Evolutionary conservation across 768 basidiomycete genomes (phyloP).

Genomic region (Porphyrellus cyaneotinctus): DNA sequence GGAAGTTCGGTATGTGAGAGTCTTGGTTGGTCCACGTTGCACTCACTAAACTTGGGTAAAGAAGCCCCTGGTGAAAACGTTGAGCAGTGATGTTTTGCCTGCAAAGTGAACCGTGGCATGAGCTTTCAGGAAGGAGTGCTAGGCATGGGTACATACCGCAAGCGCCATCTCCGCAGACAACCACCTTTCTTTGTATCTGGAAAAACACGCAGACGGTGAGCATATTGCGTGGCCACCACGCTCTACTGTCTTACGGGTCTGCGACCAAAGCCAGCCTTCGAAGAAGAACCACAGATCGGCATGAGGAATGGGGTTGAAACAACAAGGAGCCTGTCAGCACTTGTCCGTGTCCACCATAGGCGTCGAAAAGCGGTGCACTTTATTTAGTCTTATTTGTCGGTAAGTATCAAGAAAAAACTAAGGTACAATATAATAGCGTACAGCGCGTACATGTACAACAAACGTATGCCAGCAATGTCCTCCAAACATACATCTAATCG

Average conservation of each 20-base stretch:
- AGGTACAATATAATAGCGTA: slow-evolving; percentile 15
- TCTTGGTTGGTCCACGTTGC: neutral
- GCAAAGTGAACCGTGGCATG: slow-evolving; percentile 8
- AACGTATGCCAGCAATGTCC: slow-evolving; percentile 4
- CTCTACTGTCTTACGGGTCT: slow-evolving; percentile 26
- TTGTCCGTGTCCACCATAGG: neutral
- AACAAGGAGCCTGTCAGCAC: neutral
- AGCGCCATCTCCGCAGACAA: slow-evolving; percentile 96
- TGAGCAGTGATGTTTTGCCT: slow-evolving; percentile 83
- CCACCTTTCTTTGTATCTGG: slow-evolving; percentile 59
- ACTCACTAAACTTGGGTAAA: slow-evolving; percentile 92
- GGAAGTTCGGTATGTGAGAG: neutral
- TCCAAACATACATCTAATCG: slow-evolving; percentile 8
- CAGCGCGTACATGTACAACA: slow-evolving; percentile 10
- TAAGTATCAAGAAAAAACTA: slow-evolving; percentile 20
- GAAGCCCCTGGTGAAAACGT: slow-evolving; percentile 87
- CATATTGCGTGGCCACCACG: slow-evolving; percentile 8
- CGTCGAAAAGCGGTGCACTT: slow-evolving; percentile 1
- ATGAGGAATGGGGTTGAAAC: slow-evolving; percentile 30
- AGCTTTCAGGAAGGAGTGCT: slow-evolving; percentile 6
- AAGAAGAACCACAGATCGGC: slow-evolving; percentile 56
- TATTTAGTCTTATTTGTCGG: slow-evolving; percentile 25
- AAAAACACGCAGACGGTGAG: slow-evolving; percentile 15
- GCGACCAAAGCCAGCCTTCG: slow-evolving; percentile 51
- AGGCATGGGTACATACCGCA: slow-evolving; percentile 51